Conservation (phyloP, 306 rosid genomes). For the Cucurbita pepo region DNA sequence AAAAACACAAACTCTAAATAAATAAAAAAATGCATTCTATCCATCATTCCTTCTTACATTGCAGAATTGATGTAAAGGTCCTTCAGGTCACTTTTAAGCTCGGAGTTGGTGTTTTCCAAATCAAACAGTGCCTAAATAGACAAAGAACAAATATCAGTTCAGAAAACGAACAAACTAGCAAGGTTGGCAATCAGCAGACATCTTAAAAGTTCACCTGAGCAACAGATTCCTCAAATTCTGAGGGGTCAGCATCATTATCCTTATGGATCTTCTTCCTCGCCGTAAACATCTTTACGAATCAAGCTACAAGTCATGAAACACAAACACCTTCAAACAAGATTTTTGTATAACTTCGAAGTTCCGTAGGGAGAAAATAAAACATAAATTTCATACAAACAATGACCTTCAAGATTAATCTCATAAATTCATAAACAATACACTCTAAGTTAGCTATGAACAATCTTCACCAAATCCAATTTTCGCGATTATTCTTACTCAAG, state of each 20-base stretch:
- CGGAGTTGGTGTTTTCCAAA: slow-evolving; percentile 60
- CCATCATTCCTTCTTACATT: slow-evolving; percentile 25
- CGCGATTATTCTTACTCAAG: background rate
- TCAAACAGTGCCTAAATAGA: slow-evolving; percentile 51
- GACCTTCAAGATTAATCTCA: background rate
- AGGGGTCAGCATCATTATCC: slow-evolving; percentile 34
- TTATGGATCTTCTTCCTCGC: slow-evolving; percentile 21
- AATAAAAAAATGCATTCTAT: background rate
- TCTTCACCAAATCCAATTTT: background rate
- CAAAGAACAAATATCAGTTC: background rate
- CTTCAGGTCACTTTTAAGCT: slow-evolving; percentile 83
- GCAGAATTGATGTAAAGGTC: slow-evolving; percentile 82
- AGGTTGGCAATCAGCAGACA: background rate
- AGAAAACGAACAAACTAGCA: background rate
- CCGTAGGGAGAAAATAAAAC: background rate
- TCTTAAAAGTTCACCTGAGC: slow-evolving; percentile 35
- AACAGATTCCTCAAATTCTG: slow-evolving; percentile 52
- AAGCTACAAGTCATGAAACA: background rate
- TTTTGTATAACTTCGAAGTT: background rate
- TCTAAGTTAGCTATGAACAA: background rate
- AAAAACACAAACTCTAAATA: background rate
- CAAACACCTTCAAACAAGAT: background rate
- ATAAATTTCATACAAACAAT: background rate
- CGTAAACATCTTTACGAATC: background rate
- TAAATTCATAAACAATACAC: background rate